Evolutionary conservation across 2,329 filamentous ascomycete genomes (phyloP), one percentile per base, ranked within the genome.

Genomic region (Beauveria medogensis): DNA sequence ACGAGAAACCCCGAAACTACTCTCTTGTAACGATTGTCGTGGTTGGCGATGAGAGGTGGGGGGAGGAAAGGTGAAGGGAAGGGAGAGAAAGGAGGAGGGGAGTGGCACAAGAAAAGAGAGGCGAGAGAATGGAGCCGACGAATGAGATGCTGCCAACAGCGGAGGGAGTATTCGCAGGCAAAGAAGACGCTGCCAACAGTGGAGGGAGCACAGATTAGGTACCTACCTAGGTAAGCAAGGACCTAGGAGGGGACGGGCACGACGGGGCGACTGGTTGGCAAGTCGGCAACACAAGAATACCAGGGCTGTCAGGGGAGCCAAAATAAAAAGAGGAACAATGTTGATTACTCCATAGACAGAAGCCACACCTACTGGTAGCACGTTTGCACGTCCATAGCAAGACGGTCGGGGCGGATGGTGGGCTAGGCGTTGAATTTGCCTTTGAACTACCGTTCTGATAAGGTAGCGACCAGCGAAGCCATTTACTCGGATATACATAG

Each of bases 101-200:
- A 40, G 30, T 18, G 43, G 54, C n/a, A 46, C 37, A 26, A 47
- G 54, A 50, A 41, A 48, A 58, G 55, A 58, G 48, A 62, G 43
- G 60, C 44, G 16, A 62, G 47, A 48, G 34, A 61, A 53, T 50
- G 53, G 59, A 61, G 52, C 41, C 37, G 30, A 14, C 12, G 44
- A 58, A 46, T 48, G 53, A 44, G 43, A 48, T 55, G 44, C 34
- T 37, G 12, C 34, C 34, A 37, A 37, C 34, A 16, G 34, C 34
- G 34, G 12, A 37, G 34, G 12, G 34, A 16, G 34, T 14, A 37
- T 37, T 37, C 34, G 8, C 12, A 37, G 34, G 34, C 5, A 37
- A 37, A 12, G 34, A 37, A 37, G 12, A 37, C 34, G 12, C 34
- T 37, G 20, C 50, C 20, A 41, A 50, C 47, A 43, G 51, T 22